Evolutionary conservation across 495 filamentous ascomycete genomes (phyloP).

Genomic region (Aspergillus olivimuriae): DNA sequence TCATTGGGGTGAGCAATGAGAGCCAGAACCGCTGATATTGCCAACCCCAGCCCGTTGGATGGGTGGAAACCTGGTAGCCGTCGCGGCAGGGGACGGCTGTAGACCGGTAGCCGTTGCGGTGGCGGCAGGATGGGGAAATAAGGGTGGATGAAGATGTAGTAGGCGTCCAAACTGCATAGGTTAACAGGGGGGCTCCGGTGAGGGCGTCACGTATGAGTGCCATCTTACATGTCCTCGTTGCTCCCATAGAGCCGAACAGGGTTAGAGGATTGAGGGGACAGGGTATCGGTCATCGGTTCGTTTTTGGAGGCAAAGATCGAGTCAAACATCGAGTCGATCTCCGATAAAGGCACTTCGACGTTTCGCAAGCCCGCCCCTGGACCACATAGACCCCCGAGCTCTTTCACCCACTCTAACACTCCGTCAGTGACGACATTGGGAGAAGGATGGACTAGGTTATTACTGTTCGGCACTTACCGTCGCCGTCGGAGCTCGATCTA

Average conservation of each 20-base stretch:
- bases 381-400: constrained; percentile 8
- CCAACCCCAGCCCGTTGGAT: constrained; percentile 34
- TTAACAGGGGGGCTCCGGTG: not conserved
- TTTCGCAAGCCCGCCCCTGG: constrained; percentile 12
- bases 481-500: not conserved
- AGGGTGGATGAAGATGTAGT: constrained; percentile 46
- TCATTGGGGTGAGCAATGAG: constrained; percentile 40
- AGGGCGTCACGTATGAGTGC: not conserved
- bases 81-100: constrained; percentile 26
- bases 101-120: constrained; percentile 23
- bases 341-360: constrained; percentile 12
- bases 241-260: constrained; percentile 14
- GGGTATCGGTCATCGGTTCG: not conserved
- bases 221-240: constrained; percentile 19
- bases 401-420: constrained; percentile 8
- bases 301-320: constrained; percentile 10
- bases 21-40: constrained; percentile 40
- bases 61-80: constrained; percentile 20
- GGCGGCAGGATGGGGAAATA: constrained; percentile 46
- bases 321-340: constrained; percentile 17
- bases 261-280: not conserved
- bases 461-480: constrained; percentile 2
- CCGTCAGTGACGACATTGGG: not conserved
- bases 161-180: constrained; percentile 36
- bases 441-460: no score